Evolutionary conservation across 2,329 filamentous ascomycete species (phyloP).

Genomic region (Pseudogymnoascus destructans): DNA sequence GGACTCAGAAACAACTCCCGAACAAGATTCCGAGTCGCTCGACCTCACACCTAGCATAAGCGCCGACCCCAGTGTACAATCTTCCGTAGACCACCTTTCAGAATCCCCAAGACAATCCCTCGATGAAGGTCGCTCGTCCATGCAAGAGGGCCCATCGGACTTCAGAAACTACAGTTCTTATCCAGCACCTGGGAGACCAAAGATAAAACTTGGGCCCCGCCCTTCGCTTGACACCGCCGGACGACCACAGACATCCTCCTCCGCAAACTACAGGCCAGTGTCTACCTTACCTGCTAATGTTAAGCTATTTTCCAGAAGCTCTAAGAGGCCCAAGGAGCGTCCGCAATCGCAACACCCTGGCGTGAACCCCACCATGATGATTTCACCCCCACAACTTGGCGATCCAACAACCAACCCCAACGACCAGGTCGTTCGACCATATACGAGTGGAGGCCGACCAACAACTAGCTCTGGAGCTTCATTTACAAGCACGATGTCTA

Average conservation of each 20-base stretch:
- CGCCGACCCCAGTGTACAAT: conserved; percentile 2
- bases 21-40: conserved; percentile 1
- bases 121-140: conserved; percentile 27
- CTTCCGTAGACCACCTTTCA: conserved; percentile 4
- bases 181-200: conserved; percentile 48
- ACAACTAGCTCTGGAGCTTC: conserved; percentile 23
- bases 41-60: conserved; percentile 5
- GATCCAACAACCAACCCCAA: conserved; percentile 20
- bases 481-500: conserved; percentile 17
- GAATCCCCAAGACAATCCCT: conserved; percentile 16
- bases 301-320: conserved; percentile 50
- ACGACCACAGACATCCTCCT: conserved; percentile 45
- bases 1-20: not conserved
- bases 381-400: conserved; percentile 21
- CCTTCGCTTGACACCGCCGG: conserved; percentile 56
- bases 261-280: conserved; percentile 54
- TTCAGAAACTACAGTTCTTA: conserved; percentile 38
- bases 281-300: conserved; percentile 72
- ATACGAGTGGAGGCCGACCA: conserved; percentile 25
- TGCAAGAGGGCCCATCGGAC: conserved; percentile 40
- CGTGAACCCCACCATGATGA: conserved; percentile 21
- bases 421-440: conserved; percentile 16
- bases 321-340: conserved; percentile 36
- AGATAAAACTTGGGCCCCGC: conserved; percentile 78
- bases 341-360: conserved; percentile 29